Conservation (phyloP, 495 filamentous ascomycete genomes). For the Aspergillus steynii region DNA sequence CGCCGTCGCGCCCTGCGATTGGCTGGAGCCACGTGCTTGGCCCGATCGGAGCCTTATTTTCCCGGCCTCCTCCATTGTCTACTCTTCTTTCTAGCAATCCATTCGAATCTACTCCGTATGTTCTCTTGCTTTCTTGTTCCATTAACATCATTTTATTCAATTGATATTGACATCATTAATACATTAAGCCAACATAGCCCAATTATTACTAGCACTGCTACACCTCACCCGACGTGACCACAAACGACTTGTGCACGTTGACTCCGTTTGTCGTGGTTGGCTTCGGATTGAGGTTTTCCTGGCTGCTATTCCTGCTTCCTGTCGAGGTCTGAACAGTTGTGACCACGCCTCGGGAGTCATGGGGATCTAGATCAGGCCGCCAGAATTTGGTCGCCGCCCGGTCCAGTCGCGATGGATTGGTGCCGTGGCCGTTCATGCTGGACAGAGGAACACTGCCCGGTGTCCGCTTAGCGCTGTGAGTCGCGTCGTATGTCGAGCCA, state of each 20-base stretch:
- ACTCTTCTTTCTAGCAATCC: neutral
- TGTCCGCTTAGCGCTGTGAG: conserved; percentile 27
- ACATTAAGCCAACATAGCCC: neutral
- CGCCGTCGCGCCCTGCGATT: conserved; percentile 18
- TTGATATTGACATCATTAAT: neutral
- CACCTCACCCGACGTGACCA: conserved; percentile 31
- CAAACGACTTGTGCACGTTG: conserved; percentile 44
- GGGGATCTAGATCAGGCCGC: conserved; percentile 33
- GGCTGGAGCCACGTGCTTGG: conserved; percentile 24
- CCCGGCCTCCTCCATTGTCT: conserved; percentile 6
- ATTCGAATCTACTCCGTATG: neutral
- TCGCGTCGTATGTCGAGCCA: conserved; percentile 31
- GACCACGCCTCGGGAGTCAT: conserved; percentile 27
- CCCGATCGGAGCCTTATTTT: conserved; percentile 23
- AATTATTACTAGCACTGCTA: conserved; percentile 9
- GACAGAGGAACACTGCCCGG: conserved; percentile 36
- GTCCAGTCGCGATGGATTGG: conserved; percentile 20
- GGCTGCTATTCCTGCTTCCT: conserved; percentile 37
- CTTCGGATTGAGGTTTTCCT: conserved; percentile 40
- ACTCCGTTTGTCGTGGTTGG: conserved; percentile 31
- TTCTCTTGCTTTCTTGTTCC: no score
- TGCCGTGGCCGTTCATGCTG: conserved; percentile 29
- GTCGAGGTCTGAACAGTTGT: conserved; percentile 36
- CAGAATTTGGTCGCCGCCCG: conserved; percentile 29
- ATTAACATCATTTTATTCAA: neutral